phyloP scores from a whole-genome alignment of 1,139 yeast genomes.

The Petasospora fabianii region DNA sequence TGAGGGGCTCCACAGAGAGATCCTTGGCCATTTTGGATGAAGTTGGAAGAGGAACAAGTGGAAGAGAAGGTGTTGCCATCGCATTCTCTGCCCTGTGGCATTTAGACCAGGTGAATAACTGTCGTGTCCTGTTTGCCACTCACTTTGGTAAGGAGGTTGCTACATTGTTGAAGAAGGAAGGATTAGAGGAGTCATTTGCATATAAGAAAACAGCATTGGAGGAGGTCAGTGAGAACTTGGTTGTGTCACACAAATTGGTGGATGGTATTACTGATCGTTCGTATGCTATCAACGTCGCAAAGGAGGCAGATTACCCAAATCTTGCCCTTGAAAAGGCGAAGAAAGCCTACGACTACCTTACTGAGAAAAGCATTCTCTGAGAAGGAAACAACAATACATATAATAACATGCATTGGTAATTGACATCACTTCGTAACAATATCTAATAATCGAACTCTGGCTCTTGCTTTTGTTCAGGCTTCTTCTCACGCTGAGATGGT shows the following conservation, averaged over 20 bases:
- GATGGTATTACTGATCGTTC: slow-evolving; percentile 76
- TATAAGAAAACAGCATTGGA: slow-evolving; percentile 42
- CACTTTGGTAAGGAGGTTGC: slow-evolving; percentile 79
- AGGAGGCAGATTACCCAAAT: slow-evolving; percentile 77
- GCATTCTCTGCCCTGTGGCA: slow-evolving; percentile 78
- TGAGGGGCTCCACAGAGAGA: slow-evolving; percentile 67
- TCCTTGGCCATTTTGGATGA: slow-evolving; percentile 92
- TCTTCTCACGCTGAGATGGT: background rate
- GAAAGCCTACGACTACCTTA: slow-evolving; percentile 32
- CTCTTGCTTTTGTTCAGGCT: no score
- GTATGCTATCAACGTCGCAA: slow-evolving; percentile 83
- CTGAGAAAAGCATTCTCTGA: slow-evolving; percentile 6
- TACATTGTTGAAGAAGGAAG: slow-evolving; percentile 32
- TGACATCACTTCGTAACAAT: background rate
- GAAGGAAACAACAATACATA: no score
- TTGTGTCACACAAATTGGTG: slow-evolving; percentile 60
- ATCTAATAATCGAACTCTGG: background rate
- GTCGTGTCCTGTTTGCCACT: slow-evolving; percentile 87
- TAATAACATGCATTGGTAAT: background rate
- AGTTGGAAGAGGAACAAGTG: slow-evolving; percentile 95
- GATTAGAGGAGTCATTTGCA: slow-evolving; percentile 27
- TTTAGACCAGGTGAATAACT: slow-evolving; percentile 51
- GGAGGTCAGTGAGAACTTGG: slow-evolving; percentile 31
- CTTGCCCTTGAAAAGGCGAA: slow-evolving; percentile 52
- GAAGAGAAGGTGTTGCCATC: slow-evolving; percentile 83